Evolutionary conservation across 2,329 filamentous ascomycete species (phyloP).

Genomic region (Fusarium compactum): DNA sequence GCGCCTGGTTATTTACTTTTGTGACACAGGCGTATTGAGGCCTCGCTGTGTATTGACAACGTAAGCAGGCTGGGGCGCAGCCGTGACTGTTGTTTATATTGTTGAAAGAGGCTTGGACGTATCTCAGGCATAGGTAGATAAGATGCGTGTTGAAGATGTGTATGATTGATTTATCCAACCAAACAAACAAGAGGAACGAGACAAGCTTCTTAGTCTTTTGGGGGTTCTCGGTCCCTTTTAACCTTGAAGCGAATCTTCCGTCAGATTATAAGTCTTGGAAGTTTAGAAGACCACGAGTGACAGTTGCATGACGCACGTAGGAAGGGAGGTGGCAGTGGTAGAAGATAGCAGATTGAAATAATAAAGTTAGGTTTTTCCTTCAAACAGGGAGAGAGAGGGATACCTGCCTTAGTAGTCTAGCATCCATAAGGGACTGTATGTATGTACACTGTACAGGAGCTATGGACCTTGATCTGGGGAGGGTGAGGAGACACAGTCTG

Average conservation of each 20-base stretch:
- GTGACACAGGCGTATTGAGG: constrained; percentile 36
- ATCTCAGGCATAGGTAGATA: constrained; percentile 29
- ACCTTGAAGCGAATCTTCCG: constrained; percentile 25
- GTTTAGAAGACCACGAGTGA: constrained; percentile 26
- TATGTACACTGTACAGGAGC: neutral
- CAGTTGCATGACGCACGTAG: constrained; percentile 36
- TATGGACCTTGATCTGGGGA: constrained; percentile 2
- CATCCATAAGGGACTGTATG: constrained; percentile 10
- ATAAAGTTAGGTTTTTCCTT: constrained; percentile 14
- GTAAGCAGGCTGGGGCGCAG: constrained; percentile 41
- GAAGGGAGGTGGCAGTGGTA: constrained; percentile 1
- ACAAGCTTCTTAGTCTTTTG: neutral
- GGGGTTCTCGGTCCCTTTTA: constrained; percentile 30
- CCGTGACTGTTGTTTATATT: constrained; percentile 22
- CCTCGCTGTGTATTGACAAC: constrained; percentile 39
- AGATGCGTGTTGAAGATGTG: constrained; percentile 2
- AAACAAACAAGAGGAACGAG: constrained; percentile 23
- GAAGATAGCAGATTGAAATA: constrained; percentile 12
- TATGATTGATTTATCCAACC: constrained; percentile 31
- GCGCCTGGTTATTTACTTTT: constrained; percentile 37
- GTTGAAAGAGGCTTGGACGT: constrained; percentile 37
- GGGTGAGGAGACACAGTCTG: constrained; percentile 12
- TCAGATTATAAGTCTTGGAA: constrained; percentile 27
- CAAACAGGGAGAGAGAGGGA: constrained; percentile 4
- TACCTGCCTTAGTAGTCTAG: neutral